Conservation (phyloP, 2,329 filamentous ascomycete species). For the Fusarium pininemorale region DNA sequence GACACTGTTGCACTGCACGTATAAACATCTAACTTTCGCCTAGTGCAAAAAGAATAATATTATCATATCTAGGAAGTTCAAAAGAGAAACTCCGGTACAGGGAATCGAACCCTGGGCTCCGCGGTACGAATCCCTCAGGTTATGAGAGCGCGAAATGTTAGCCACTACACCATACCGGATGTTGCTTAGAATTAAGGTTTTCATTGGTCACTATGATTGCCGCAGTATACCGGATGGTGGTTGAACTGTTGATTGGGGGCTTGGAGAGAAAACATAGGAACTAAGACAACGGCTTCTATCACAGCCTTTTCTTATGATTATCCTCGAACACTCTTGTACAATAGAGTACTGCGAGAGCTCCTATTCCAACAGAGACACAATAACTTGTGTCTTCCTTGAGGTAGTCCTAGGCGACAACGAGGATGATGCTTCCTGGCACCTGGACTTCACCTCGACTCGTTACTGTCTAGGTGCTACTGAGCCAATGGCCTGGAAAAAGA, state of each 20-base stretch:
- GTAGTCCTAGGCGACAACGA: too few species aligned
- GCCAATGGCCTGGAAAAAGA: not conserved
- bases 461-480: not conserved
- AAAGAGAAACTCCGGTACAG: slow-evolving; percentile 38
- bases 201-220: accelerated
- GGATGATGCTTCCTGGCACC: not conserved
- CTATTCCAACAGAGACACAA: not conserved
- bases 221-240: accelerated
- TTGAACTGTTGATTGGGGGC: not conserved
- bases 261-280: accelerated
- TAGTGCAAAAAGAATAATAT: not conserved
- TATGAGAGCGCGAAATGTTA: slow-evolving; percentile 48
- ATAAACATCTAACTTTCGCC: not conserved
- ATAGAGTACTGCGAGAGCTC: not conserved
- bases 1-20: not conserved
- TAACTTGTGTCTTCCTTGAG: not conserved
- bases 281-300: too few species aligned
- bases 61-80: not conserved
- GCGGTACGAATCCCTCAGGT: slow-evolving; percentile 37
- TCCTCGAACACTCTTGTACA: too few species aligned
- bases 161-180: slow-evolving; percentile 48
- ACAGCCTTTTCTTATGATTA: not conserved
- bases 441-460: not conserved
- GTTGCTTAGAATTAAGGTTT: not conserved
- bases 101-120: slow-evolving; percentile 44